Evolutionary conservation across 768 basidiomycete species (phyloP).

Genomic region (Lentinula raphanica): DNA sequence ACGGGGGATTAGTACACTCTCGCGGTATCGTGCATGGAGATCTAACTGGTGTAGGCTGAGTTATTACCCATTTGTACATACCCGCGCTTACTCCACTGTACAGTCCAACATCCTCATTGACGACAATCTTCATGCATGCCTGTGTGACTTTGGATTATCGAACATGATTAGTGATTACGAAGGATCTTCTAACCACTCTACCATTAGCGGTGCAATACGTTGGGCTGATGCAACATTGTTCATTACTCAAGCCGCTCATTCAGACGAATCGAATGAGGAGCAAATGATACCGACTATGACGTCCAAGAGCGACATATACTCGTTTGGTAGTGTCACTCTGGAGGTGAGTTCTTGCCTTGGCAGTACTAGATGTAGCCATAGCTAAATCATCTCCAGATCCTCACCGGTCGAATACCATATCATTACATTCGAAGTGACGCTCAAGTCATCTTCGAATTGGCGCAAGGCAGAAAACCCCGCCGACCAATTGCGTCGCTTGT

Average conservation of each 20-base stretch:
- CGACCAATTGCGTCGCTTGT: constrained; percentile 33
- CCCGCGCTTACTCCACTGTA: background rate
- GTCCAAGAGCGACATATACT: constrained; percentile 39
- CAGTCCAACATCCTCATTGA: constrained; percentile 46
- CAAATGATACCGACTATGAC: constrained; percentile 17
- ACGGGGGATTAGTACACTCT: constrained; percentile 26
- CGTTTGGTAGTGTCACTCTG: constrained; percentile 41
- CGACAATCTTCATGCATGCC: constrained; percentile 32
- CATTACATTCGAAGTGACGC: constrained; percentile 33
- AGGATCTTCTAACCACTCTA: constrained; percentile 26
- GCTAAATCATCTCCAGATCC: constrained; percentile 2
- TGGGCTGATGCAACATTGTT: constrained; percentile 44
- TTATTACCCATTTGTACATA: background rate
- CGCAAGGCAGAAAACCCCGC: constrained; percentile 34
- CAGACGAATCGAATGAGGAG: constrained; percentile 18
- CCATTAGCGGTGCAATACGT: constrained; percentile 39
- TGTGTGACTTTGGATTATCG: constrained; percentile 46
- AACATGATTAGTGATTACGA: constrained; percentile 30
- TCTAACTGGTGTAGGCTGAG: constrained; percentile 32
- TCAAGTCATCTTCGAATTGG: constrained; percentile 37
- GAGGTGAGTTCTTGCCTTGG: constrained; percentile 22
- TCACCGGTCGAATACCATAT: constrained; percentile 38
- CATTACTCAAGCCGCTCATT: constrained; percentile 8
- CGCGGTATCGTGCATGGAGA: constrained; percentile 37
- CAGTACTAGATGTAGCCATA: background rate